Evolutionary conservation across 208 protist genomes (phyloP).

Genomic region (Trypanosoma brucei): DNA sequence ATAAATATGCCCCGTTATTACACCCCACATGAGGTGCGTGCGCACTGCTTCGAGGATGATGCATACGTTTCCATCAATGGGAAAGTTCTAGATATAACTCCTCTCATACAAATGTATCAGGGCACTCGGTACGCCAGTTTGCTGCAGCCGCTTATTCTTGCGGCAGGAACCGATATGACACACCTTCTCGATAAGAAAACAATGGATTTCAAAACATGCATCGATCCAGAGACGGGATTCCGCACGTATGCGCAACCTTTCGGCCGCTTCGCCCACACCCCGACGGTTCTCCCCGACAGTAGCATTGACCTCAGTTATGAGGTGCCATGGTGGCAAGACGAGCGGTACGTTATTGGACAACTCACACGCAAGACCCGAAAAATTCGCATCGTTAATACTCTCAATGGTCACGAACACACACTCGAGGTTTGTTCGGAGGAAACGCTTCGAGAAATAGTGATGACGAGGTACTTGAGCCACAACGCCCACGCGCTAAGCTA

Average conservation of each 20-base stretch:
- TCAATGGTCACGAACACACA: constrained; percentile 80
- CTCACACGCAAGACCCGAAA: constrained; percentile 86
- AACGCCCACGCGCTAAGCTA: constrained; percentile 92
- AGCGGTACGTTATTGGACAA: constrained; percentile 75
- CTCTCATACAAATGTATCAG: constrained; percentile 72
- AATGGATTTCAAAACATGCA: constrained; percentile 74
- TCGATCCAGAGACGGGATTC: constrained; percentile 83
- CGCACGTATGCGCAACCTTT: constrained; percentile 82
- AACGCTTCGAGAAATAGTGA: constrained; percentile 86
- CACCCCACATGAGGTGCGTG: constrained; percentile 83
- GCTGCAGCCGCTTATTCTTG: constrained; percentile 74
- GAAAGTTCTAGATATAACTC: constrained; percentile 87
- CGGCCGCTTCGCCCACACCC: constrained; percentile 87
- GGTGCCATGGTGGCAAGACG: constrained; percentile 90
- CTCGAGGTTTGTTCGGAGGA: constrained; percentile 92
- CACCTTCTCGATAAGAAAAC: constrained; percentile 87
- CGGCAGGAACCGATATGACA: constrained; percentile 86
- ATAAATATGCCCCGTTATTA: constrained; percentile 72
- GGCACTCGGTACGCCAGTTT: constrained; percentile 47
- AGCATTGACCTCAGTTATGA: constrained; percentile 82
- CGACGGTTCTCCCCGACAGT: constrained; percentile 74
- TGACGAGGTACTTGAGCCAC: constrained; percentile 77
- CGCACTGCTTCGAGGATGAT: constrained; percentile 86
- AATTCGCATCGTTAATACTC: constrained; percentile 89
- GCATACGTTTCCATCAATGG: constrained; percentile 87